Conservation (phyloP, 176 grass and related monocot species). For the Bromus sterilis region DNA sequence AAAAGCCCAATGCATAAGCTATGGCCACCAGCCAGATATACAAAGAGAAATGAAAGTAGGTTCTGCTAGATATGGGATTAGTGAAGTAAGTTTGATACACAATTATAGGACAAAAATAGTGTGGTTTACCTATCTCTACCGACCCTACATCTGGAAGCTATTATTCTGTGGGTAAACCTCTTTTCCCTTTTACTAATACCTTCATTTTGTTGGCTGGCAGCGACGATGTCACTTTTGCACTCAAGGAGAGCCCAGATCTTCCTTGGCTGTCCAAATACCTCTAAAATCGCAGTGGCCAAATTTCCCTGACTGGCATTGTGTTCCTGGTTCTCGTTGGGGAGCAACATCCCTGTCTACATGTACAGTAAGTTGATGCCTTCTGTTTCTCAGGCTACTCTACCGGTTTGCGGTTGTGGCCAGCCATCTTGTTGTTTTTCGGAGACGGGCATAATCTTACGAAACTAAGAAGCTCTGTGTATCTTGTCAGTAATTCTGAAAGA, state of each 20-base stretch:
- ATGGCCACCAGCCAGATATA: background rate
- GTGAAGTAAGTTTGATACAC: background rate
- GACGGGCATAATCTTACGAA: background rate
- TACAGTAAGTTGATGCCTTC: slow-evolving; percentile 11
- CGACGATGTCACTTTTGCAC: slow-evolving; percentile 91
- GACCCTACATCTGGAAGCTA: background rate
- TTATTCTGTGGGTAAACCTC: background rate
- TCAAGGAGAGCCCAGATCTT: slow-evolving; percentile 72
- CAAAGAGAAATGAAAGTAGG: background rate
- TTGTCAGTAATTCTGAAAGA: background rate
- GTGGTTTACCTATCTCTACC: background rate
- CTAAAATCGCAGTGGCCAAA: slow-evolving; percentile 7
- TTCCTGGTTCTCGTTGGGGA: background rate
- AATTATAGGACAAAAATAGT: background rate
- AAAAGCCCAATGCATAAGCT: background rate
- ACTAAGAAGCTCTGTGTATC: background rate
- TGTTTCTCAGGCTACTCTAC: background rate
- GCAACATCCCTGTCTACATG: background rate
- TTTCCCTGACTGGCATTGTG: background rate
- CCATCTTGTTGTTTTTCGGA: background rate
- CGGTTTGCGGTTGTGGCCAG: background rate
- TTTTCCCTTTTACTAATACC: background rate
- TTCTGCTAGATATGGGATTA: background rate
- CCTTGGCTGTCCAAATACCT: slow-evolving; percentile 93
- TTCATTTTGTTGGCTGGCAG: slow-evolving; percentile 27